Evolutionary conservation across 768 basidiomycete genomes (phyloP), one percentile per base, ranked within the genome.

Genomic region (Suillus subaureus): DNA sequence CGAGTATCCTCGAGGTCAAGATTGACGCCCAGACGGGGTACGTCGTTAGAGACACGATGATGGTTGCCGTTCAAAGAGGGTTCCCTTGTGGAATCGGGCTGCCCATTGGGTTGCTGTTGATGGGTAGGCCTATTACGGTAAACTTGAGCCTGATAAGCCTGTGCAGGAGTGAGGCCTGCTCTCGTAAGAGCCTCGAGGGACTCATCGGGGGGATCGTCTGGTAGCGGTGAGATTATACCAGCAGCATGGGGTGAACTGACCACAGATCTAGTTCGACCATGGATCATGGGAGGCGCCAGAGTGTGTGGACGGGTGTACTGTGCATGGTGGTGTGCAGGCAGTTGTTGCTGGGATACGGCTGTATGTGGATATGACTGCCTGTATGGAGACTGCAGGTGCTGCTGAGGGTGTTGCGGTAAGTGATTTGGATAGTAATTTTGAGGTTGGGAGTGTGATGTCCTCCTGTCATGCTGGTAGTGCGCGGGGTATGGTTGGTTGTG

Each of bases 101-200:
- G 69, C 40, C 71, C 67, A 47, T 56, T 31, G 23, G 52, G 45
- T 3, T 69, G 66, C 31, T 71, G 73, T 31, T 75, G 77, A 18
- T 70, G 72, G 56, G 77, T 71, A 49, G 83, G 78, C 64, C 75
- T 81, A 70, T 82, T 85, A 65, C 77, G 78, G 70, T 87, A 88
- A 55, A 92, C 83, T 74, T 93, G 90, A 9, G 88, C 87, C 72
- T 92, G 93, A 78, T 93, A 93, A 42, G 90, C 88, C 74, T 94
- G 92, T 12, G 91, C 89, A 52, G 90, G 87, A 4, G 91, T 90
- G 61, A 92, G 83, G 4, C 87, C 88, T 42, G 83, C 78, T 63
- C 79, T 81, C 21, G 81, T 78, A 55, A 80, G 70, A 28, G 76
- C 75, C 66, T 87, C 85, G 67, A 80, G 79, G 54, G 71, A 72